These are phyloP conservation scores for Pelargonium myrrhifolium DNA, from an alignment of 441 rosid species.

Conservation along the genomic window DNA sequence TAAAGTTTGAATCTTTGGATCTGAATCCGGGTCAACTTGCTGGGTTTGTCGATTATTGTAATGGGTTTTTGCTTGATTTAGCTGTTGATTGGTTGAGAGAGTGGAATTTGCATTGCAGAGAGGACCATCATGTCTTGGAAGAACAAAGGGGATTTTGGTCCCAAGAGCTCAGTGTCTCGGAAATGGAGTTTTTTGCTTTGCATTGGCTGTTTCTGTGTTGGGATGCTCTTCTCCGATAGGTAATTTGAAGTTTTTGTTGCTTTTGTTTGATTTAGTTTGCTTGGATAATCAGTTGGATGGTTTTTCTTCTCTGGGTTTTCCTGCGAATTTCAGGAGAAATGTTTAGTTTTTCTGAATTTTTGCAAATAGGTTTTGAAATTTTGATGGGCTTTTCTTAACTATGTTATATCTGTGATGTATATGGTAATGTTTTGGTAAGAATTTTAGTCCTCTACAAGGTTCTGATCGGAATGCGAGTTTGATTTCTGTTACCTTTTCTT, in stretches of 20 bases:
- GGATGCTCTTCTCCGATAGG: constrained; percentile 86
- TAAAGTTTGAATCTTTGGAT: constrained; percentile 27
- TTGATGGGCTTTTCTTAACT: neutral
- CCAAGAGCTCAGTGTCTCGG: constrained; percentile 27
- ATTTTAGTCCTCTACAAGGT: neutral
- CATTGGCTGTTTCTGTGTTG: constrained; percentile 78
- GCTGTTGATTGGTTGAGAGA: constrained; percentile 15
- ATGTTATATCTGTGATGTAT: neutral
- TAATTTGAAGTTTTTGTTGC: constrained; percentile 19
- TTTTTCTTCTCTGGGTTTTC: constrained; percentile 4
- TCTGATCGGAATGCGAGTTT: neutral
- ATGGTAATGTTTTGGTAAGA: neutral
- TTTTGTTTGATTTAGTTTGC: neutral
- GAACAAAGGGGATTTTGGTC: constrained; percentile 55
- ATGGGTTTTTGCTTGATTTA: constrained; percentile 35
- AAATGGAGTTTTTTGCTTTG: constrained; percentile 72
- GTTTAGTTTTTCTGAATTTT: neutral
- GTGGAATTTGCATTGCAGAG: constrained; percentile 1
- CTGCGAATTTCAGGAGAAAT: constrained; percentile 12
- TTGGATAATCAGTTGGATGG: neutral
- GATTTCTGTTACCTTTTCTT: neutral
- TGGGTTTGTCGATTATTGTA: constrained; percentile 33
- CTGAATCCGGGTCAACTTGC: constrained; percentile 36
- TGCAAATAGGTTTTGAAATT: constrained; percentile 20
- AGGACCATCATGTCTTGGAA: constrained; percentile 50